A percentile compares a stretch with the other conserved stretches of the same genome.
phyloP scores from a whole-genome alignment of 768 basidiomycete species.

The Lyophyllum shimeji region DNA sequence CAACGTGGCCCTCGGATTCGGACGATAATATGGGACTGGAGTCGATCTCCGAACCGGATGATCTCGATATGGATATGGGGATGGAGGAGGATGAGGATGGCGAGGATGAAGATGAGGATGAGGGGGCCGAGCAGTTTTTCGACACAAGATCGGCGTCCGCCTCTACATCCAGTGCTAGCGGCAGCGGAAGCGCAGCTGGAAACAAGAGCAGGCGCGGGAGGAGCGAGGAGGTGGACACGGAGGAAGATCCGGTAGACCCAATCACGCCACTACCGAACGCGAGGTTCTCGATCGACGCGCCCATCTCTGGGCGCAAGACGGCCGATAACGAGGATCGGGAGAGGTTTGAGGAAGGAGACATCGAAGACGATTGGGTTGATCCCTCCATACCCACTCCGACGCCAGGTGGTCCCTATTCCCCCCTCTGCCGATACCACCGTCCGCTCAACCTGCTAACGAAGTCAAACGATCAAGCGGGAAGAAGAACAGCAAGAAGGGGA shows the following conservation, averaged over 20 bases:
- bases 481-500: slow-evolving; percentile 29
- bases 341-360: slow-evolving; percentile 51
- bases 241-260: slow-evolving; percentile 71
- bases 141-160: slow-evolving; percentile 46
- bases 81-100: slow-evolving; percentile 26
- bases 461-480: not conserved
- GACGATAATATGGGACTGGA: slow-evolving; percentile 77
- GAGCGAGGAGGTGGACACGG: slow-evolving; percentile 62
- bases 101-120: slow-evolving; percentile 16
- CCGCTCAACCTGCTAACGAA: slow-evolving; percentile 21
- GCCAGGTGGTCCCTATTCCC: slow-evolving; percentile 13
- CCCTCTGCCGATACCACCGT: slow-evolving; percentile 4
- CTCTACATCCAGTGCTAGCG: slow-evolving; percentile 42
- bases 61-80: slow-evolving; percentile 37
- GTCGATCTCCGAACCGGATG: slow-evolving; percentile 78
- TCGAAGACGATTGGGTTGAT: slow-evolving; percentile 69
- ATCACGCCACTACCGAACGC: slow-evolving; percentile 63
- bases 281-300: slow-evolving; percentile 33
- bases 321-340: slow-evolving; percentile 48
- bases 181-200: slow-evolving; percentile 26
- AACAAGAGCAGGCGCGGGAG: slow-evolving; percentile 33
- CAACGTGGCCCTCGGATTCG: slow-evolving; percentile 61
- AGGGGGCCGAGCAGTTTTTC: slow-evolving; percentile 46
- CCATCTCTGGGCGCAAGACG: slow-evolving; percentile 24
- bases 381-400: slow-evolving; percentile 47